These are phyloP conservation scores for Oryza coarctata DNA, from an alignment of 176 grass and related monocot genomes.

Conservation along the genomic window DNA sequence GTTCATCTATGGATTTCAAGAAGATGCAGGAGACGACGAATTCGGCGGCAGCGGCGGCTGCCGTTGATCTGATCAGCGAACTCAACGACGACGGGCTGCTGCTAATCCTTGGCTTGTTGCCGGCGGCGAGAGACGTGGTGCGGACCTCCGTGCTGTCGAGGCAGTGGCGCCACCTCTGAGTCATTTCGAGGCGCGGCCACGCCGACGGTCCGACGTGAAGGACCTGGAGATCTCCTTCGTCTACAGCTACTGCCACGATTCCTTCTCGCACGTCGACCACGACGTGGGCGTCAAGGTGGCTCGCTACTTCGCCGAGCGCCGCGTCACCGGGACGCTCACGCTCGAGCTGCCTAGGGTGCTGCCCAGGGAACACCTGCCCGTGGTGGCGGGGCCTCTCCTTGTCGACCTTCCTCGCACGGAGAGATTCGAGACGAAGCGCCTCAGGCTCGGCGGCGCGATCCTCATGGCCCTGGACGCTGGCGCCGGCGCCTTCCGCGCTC, in stretches of 20 bases:
- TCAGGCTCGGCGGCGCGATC: not conserved
- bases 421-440: not conserved
- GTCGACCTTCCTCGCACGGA: not conserved
- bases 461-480: not conserved
- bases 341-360: not conserved
- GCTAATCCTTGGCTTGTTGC: not conserved
- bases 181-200: not conserved
- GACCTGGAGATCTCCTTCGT: not conserved
- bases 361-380: too few relatives aligned
- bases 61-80: not conserved
- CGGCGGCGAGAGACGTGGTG: not conserved
- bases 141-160: not conserved
- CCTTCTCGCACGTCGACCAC: too few relatives aligned
- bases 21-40: not conserved
- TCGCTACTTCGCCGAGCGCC: not conserved
- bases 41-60: not conserved
- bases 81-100: not conserved
- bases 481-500: constrained; percentile 4
- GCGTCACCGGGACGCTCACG: not conserved
- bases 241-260: too few relatives aligned
- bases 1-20: too few relatives aligned
- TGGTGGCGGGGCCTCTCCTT: too few relatives aligned
- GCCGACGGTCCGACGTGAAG: not conserved
- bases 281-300: too few relatives aligned
- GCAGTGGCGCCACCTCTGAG: not conserved